phyloP scores from a whole-genome alignment of 495 filamentous ascomycete genomes.

The Penicillium bialowiezense region DNA sequence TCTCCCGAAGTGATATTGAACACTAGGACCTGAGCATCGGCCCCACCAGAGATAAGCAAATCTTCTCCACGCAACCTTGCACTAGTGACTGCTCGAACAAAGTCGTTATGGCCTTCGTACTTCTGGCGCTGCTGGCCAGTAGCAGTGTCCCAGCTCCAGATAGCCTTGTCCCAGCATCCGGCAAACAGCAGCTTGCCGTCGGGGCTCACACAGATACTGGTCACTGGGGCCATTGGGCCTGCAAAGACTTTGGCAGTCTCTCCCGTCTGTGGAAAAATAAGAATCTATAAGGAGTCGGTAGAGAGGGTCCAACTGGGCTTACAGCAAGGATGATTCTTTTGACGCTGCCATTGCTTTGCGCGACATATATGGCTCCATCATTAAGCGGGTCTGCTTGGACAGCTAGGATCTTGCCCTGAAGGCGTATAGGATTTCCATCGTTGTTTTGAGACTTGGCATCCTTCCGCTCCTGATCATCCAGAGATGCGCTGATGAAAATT shows the following conservation, averaged over 20 bases:
- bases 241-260: conserved; percentile 55
- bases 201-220: conserved; percentile 68
- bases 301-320: conserved; percentile 44
- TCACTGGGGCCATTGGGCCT: conserved; percentile 76
- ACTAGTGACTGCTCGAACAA: conserved; percentile 72
- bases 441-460: conserved; percentile 78
- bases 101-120: conserved; percentile 82
- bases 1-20: conserved; percentile 70
- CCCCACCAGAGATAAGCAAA: conserved; percentile 77
- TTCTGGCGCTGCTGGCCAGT: conserved; percentile 49
- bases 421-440: conserved; percentile 73
- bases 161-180: conserved; percentile 87
- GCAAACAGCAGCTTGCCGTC: conserved; percentile 66
- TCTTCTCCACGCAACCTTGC: conserved; percentile 54
- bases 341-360: conserved; percentile 77
- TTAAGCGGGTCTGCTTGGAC: conserved; percentile 65
- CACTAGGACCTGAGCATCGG: conserved; percentile 81
- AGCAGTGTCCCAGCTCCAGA: conserved; percentile 76
- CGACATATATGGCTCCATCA: conserved; percentile 65
- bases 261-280: conserved; percentile 37
- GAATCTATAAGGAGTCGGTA: background rate
- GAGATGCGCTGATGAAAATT: conserved; percentile 55
- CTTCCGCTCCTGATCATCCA: conserved; percentile 69
- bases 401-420: conserved; percentile 84
- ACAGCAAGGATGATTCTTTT: conserved; percentile 73